phyloP scores from a whole-genome alignment of 2,329 filamentous ascomycete species.

The Scleromitrula shiraiana region DNA sequence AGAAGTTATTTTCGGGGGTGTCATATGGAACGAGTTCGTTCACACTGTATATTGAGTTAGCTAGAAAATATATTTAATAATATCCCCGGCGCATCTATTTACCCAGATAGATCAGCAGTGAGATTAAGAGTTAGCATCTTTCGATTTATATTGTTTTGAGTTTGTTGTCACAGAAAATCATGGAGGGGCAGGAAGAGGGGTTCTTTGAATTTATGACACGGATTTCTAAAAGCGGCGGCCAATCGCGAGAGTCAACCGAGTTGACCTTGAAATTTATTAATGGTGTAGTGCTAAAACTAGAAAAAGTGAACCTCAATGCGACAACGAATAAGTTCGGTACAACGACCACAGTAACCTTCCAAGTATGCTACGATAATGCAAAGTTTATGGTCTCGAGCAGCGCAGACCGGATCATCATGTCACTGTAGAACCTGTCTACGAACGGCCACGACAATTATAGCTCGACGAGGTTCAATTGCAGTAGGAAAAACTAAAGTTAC shows the following conservation, averaged over 20 bases:
- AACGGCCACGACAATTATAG: slow-evolving; percentile 32
- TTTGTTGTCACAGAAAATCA: not conserved
- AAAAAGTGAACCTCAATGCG: not conserved
- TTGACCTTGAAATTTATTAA: slow-evolving; percentile 6
- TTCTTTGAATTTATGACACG: not conserved
- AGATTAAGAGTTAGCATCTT: slow-evolving; percentile 57
- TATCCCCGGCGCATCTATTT: slow-evolving; percentile 24
- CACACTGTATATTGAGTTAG: slow-evolving; percentile 49
- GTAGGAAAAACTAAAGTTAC: slow-evolving; percentile 39
- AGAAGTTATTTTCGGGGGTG: slow-evolving; percentile 74
- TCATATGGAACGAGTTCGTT: slow-evolving; percentile 84
- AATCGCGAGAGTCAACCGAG: slow-evolving; percentile 1
- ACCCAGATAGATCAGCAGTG: slow-evolving; percentile 65
- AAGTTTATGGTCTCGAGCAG: slow-evolving; percentile 59
- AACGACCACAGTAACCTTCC: not conserved
- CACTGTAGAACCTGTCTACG: slow-evolving; percentile 54
- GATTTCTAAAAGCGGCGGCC: slow-evolving; percentile 12
- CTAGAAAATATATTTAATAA: not conserved
- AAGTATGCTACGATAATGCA: slow-evolving; percentile 46
- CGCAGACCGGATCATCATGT: slow-evolving; percentile 52
- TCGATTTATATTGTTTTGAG: not conserved
- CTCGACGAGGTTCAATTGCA: slow-evolving; percentile 43
- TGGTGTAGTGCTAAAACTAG: not conserved
- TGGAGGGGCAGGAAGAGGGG: slow-evolving; percentile 4
- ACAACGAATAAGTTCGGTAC: not conserved